Percentiles rank a stretch among this genome's conserved stretches.
Conservation (phyloP, 2,329 filamentous ascomycete genomes). For the Colletotrichum camelliae region DNA sequence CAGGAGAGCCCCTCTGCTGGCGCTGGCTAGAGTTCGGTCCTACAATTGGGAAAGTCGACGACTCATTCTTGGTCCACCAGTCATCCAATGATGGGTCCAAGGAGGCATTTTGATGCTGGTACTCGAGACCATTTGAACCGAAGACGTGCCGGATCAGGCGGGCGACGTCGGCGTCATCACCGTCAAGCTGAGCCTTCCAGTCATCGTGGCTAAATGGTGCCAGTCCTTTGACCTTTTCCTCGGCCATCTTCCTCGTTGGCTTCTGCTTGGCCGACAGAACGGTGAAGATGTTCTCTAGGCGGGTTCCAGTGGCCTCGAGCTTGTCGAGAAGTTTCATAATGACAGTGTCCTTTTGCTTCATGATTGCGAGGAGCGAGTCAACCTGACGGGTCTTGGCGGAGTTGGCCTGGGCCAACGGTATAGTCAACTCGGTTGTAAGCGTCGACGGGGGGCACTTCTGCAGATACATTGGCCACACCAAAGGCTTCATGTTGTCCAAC, state of each 20-base stretch:
- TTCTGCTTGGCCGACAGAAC: conserved; percentile 51
- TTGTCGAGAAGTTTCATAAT: conserved; percentile 59
- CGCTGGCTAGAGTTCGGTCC: neutral
- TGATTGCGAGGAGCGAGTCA: conserved; percentile 44
- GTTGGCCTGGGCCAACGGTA: conserved; percentile 56
- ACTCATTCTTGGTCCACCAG: conserved; percentile 49
- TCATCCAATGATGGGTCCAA: conserved; percentile 42
- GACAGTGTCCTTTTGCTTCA: conserved; percentile 58
- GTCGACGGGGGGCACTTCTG: conserved; percentile 45
- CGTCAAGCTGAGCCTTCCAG: conserved; percentile 40
- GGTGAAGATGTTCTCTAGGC: conserved; percentile 60
- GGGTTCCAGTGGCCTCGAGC: conserved; percentile 54
- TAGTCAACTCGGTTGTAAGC: conserved; percentile 53
- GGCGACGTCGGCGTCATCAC: conserved; percentile 32
- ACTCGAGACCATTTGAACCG: conserved; percentile 36
- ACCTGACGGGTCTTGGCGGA: conserved; percentile 44
- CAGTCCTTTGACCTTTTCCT: conserved; percentile 56
- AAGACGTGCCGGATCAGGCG: conserved; percentile 49
- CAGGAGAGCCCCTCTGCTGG: conserved; percentile 3
- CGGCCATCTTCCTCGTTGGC: conserved; percentile 47
- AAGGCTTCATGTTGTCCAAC: conserved; percentile 67
- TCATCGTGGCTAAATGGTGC: conserved; percentile 48
- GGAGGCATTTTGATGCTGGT: conserved; percentile 31
- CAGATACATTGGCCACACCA: conserved; percentile 71
- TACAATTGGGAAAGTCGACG: neutral